phyloP scores from a whole-genome alignment of 2,329 filamentous ascomycete species.

The Talaromyces marneffei region DNA sequence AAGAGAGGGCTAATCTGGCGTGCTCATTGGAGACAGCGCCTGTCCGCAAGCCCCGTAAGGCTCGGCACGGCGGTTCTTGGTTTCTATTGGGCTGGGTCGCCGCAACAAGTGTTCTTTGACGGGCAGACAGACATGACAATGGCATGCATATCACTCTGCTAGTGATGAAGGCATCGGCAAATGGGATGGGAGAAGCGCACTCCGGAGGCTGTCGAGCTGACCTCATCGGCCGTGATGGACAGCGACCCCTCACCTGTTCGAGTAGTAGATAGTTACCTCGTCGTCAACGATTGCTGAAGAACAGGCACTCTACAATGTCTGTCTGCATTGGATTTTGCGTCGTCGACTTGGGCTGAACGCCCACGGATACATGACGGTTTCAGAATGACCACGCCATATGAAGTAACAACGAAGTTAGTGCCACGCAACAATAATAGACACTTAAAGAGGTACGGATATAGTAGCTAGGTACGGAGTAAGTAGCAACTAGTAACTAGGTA shows the following conservation, averaged over 20 bases:
- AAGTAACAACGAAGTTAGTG: neutral
- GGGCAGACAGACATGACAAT: neutral
- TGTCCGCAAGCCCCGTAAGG: constrained; percentile 12
- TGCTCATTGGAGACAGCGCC: constrained; percentile 14
- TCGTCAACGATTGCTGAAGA: neutral
- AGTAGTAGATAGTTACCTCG: neutral
- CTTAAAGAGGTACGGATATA: no score
- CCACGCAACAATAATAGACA: neutral
- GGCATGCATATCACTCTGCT: constrained; percentile 1
- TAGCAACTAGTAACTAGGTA: neutral
- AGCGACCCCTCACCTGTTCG: neutral
- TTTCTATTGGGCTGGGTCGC: constrained; percentile 8
- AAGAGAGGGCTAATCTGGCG: neutral
- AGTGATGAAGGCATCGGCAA: neutral
- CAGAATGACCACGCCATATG: neutral
- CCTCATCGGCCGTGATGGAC: neutral
- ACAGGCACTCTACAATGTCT: neutral
- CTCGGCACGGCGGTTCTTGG: neutral
- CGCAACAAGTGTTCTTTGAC: neutral
- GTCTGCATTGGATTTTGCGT: neutral
- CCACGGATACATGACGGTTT: neutral
- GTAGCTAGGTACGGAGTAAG: no score
- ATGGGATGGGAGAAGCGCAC: neutral
- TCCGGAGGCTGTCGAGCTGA: neutral
- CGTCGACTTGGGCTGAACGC: neutral